Conservation (phyloP, 1,284 basidiomycete species). For the Polyporus tsugae region DNA sequence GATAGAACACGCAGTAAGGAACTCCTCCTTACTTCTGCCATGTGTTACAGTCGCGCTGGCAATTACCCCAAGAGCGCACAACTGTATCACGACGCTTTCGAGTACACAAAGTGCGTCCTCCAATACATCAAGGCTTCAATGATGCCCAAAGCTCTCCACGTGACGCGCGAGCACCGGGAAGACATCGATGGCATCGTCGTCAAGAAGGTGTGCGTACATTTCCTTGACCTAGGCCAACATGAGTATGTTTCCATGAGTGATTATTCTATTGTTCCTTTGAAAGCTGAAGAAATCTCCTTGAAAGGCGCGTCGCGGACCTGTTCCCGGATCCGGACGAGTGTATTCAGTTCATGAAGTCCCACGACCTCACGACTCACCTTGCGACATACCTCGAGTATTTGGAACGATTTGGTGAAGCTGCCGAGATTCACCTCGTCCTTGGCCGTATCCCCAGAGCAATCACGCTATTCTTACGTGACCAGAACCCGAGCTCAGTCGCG, state of each 20-base stretch:
- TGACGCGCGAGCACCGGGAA: neutral
- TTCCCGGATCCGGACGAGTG: conserved; percentile 54
- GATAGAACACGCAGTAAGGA: neutral
- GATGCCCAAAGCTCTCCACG: neutral
- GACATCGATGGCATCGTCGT: neutral
- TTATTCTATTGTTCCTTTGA: neutral
- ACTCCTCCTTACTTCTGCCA: conserved; percentile 28
- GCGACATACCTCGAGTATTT: conserved; percentile 53
- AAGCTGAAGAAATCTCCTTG: neutral
- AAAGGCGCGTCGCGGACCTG: conserved; percentile 45
- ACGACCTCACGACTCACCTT: conserved; percentile 57
- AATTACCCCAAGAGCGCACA: conserved; percentile 57
- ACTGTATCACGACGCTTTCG: conserved; percentile 51
- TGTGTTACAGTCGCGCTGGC: conserved; percentile 34
- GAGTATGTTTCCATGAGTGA: neutral
- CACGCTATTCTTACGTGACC: conserved; percentile 45
- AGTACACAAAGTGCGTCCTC: conserved; percentile 45
- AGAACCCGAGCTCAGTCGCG: conserved; percentile 36
- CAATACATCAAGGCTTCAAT: conserved; percentile 36
- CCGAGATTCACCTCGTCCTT: conserved; percentile 58
- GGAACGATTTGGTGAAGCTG: conserved; percentile 57
- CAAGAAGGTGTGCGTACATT: neutral
- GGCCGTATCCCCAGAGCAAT: conserved; percentile 57
- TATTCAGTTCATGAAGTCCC: conserved; percentile 57
- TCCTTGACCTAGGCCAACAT: neutral